These are phyloP conservation scores for Fistulinella prunicolor DNA, from an alignment of 768 basidiomycete genomes.

Conservation along the genomic window DNA sequence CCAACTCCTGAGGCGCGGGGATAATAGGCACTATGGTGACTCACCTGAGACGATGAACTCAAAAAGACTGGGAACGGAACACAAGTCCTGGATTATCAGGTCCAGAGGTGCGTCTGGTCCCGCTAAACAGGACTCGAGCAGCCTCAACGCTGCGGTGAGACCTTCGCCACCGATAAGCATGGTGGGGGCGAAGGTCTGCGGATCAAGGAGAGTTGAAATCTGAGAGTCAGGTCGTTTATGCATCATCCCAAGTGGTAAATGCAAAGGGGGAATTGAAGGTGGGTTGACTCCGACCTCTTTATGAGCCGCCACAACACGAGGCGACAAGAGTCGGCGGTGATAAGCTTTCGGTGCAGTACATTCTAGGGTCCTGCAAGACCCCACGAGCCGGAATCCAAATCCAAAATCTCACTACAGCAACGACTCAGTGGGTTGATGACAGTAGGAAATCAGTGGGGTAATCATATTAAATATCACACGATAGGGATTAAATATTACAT, in stretches of 20 bases:
- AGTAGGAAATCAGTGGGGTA: no score
- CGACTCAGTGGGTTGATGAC: no score
- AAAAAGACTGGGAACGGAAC: conserved; percentile 26
- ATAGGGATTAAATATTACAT: conserved; percentile 8
- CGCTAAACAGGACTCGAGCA: conserved; percentile 27
- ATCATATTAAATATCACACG: no score
- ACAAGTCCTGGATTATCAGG: conserved; percentile 28
- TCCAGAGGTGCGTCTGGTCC: conserved; percentile 17
- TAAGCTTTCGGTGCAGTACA: no score
- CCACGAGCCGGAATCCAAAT: no score
- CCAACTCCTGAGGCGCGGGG: background rate
- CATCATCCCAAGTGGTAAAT: no score
- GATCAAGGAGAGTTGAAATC: conserved; percentile 13
- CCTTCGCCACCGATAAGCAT: conserved; percentile 19
- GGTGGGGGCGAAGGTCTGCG: conserved; percentile 16
- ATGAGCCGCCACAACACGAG: no score
- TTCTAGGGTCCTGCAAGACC: no score
- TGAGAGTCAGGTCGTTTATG: background rate
- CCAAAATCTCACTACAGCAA: no score
- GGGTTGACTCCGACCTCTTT: no score
- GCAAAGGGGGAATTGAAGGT: no score
- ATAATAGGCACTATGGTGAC: background rate
- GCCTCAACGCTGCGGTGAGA: conserved; percentile 11
- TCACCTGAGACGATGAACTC: conserved; percentile 31
- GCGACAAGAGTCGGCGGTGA: no score